These are phyloP conservation scores for Paraglomus occultum DNA, from an alignment of 192 early-diverging fungal species.

Conservation along the genomic window DNA sequence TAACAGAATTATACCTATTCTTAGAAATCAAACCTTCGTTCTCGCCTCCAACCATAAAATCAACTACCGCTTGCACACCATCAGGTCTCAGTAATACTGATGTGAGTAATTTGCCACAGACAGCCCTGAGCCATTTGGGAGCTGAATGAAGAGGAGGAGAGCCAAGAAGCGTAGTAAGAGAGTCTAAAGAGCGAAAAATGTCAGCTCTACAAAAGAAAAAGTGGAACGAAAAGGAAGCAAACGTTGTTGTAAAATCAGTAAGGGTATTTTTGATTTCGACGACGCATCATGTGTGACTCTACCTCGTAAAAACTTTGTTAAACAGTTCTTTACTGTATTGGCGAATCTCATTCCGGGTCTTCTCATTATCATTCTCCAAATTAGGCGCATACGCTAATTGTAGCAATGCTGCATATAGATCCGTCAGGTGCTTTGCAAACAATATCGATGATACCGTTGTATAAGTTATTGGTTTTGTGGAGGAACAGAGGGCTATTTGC, in stretches of 20 bases:
- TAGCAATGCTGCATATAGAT: slow-evolving; percentile 65
- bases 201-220: slow-evolving; percentile 46
- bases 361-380: neutral
- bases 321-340: slow-evolving; percentile 20
- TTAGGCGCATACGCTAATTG: slow-evolving; percentile 68
- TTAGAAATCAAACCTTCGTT: slow-evolving; percentile 37
- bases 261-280: neutral
- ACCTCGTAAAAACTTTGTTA: slow-evolving; percentile 44
- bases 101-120: slow-evolving; percentile 68
- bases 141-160: slow-evolving; percentile 47
- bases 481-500: slow-evolving; percentile 30
- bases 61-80: slow-evolving; percentile 62
- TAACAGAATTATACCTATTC: neutral
- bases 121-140: slow-evolving; percentile 60
- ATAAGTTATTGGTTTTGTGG: slow-evolving; percentile 33
- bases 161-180: slow-evolving; percentile 63
- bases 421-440: slow-evolving; percentile 53
- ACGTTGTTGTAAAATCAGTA: neutral
- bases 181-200: slow-evolving; percentile 58
- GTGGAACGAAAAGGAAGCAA: slow-evolving; percentile 27
- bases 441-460: slow-evolving; percentile 60
- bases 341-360: slow-evolving; percentile 9
- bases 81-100: slow-evolving; percentile 61
- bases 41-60: slow-evolving; percentile 63
- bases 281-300: neutral